Evolutionary conservation across 345 rosid species (phyloP).

Genomic region (Carallia brachiata): DNA sequence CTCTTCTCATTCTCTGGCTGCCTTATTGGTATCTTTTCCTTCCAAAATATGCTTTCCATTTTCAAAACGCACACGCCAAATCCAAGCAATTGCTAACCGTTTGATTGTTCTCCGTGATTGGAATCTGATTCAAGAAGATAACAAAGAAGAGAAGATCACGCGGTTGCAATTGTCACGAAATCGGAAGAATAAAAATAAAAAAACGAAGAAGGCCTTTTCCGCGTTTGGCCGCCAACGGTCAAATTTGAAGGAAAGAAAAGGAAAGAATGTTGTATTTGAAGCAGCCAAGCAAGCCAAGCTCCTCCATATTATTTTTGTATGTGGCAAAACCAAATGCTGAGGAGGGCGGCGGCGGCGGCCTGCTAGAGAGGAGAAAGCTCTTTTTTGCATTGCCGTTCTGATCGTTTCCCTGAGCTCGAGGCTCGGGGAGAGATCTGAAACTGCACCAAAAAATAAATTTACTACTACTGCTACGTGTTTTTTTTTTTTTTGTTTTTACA

Average conservation of each 20-base stretch:
- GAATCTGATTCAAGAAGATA: no score
- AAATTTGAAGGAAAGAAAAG: not conserved
- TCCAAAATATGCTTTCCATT: not conserved
- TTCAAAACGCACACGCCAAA: not conserved
- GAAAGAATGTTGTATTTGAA: conserved; percentile 64
- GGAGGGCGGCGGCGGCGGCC: conserved; percentile 14
- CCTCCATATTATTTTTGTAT: conserved; percentile 30
- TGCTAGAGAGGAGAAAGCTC: no score
- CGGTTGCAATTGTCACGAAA: no score
- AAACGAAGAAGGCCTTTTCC: no score
- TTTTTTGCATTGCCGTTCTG: conserved; percentile 51
- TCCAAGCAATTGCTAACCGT: no score
- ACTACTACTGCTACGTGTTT: no score
- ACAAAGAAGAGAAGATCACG: no score
- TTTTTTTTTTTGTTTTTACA: no score
- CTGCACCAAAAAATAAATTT: not conserved
- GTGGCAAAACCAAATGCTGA: no score
- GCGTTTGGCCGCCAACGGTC: no score
- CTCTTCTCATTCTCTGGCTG: not conserved
- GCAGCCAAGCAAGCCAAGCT: conserved; percentile 43
- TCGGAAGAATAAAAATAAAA: no score
- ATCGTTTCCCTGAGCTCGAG: conserved; percentile 65
- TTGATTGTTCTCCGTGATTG: no score
- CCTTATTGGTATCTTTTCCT: not conserved
- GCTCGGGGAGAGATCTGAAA: conserved; percentile 57